These are phyloP conservation scores for Blastobotrys serpentis DNA, from an alignment of 1,139 yeast species.

Conservation along the genomic window DNA sequence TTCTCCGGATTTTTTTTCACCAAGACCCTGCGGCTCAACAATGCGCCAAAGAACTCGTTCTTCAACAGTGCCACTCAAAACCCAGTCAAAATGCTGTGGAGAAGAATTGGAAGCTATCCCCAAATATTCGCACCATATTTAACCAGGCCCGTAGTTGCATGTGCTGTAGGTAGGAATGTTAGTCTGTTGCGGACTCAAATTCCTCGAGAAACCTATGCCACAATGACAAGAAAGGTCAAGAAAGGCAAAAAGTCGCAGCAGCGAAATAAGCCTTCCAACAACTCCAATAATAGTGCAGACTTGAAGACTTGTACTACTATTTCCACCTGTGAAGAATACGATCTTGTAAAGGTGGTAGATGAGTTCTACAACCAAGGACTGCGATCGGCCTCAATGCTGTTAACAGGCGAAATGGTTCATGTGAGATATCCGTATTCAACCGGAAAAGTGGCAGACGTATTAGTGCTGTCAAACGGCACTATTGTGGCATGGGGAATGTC, in stretches of 20 bases:
- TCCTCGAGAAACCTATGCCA: neutral
- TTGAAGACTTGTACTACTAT: constrained; percentile 55
- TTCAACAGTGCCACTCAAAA: no score
- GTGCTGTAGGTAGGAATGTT: neutral
- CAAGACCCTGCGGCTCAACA: no score
- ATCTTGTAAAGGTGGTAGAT: constrained; percentile 47
- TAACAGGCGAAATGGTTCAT: constrained; percentile 70
- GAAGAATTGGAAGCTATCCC: no score
- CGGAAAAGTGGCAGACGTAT: constrained; percentile 48
- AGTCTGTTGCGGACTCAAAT: no score
- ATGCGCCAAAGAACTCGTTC: no score
- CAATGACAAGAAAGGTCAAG: constrained; percentile 6
- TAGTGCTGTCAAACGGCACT: constrained; percentile 70
- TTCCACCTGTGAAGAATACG: constrained; percentile 68
- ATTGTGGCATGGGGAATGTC: constrained; percentile 77
- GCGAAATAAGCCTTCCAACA: neutral
- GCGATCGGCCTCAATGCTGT: constrained; percentile 45
- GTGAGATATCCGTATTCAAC: constrained; percentile 43
- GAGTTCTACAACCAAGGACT: constrained; percentile 42
- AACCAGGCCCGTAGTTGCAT: neutral
- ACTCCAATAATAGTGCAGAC: neutral
- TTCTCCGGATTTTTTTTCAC: no score
- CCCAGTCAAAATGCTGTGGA: no score
- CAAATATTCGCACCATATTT: no score
- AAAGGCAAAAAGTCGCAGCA: neutral